Conservation (phyloP, 1,284 basidiomycete species). For the Sporisorium exsertum region DNA sequence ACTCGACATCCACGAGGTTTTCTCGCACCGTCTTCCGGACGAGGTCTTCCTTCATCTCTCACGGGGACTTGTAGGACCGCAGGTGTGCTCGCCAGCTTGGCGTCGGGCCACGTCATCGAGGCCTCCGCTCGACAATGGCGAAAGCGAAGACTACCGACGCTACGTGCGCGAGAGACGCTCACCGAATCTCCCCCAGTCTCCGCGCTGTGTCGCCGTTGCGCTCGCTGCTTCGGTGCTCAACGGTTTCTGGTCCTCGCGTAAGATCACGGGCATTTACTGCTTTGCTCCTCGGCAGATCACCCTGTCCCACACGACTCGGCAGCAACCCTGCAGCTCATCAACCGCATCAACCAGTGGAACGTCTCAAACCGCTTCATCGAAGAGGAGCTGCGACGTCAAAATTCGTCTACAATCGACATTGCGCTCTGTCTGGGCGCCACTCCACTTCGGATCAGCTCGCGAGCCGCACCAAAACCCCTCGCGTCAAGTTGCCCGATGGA, state of each 20-base stretch:
- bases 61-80: constrained; percentile 86
- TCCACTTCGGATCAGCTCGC: constrained; percentile 60
- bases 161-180: constrained; percentile 95
- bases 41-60: constrained; percentile 97
- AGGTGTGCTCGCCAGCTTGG: constrained; percentile 90
- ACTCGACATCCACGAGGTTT: constrained; percentile 90
- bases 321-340: constrained; percentile 85
- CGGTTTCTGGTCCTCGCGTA: constrained; percentile 64
- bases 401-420: constrained; percentile 97
- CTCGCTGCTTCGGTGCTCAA: constrained; percentile 61
- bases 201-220: constrained; percentile 83
- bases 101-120: constrained; percentile 83
- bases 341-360: constrained; percentile 91
- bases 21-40: constrained; percentile 92
- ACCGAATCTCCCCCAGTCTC: constrained; percentile 89
- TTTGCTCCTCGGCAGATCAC: constrained; percentile 56
- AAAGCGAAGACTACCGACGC: constrained; percentile 90
- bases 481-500: constrained; percentile 45
- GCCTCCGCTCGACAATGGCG: constrained; percentile 93
- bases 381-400: constrained; percentile 93
- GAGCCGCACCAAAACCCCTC: constrained; percentile 56
- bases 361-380: constrained; percentile 88
- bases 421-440: constrained; percentile 93
- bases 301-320: constrained; percentile 71
- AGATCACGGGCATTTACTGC: constrained; percentile 62